phyloP scores from a whole-genome alignment of 179 eudicot genomes.

The Drosera spatulata region DNA sequence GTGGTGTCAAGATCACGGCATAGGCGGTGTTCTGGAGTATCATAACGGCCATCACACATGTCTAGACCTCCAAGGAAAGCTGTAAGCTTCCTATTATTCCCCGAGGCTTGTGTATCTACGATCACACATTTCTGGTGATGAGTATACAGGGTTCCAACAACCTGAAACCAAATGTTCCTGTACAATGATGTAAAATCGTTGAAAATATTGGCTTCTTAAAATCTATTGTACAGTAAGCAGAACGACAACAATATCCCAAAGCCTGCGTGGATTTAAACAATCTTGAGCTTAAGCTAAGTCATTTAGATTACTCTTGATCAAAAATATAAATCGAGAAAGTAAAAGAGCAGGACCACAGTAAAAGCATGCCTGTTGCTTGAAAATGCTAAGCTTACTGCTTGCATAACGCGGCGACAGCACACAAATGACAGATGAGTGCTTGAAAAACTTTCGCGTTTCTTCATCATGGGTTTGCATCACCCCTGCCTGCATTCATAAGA shows the following conservation, averaged over 20 bases:
- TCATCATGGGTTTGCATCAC: conserved; percentile 95
- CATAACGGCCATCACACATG: conserved; percentile 14
- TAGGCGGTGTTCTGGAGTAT: conserved; percentile 73
- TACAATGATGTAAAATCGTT: too few species aligned
- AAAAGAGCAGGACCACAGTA: conserved; percentile 11
- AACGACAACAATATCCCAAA: too few species aligned
- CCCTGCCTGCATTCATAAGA: conserved; percentile 41
- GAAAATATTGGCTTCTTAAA: too few species aligned
- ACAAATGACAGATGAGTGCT: conserved; percentile 83
- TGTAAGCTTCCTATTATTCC: conserved; percentile 67
- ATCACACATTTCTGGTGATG: conserved; percentile 94
- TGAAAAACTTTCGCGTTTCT: conserved; percentile 86
- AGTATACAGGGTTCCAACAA: conserved; percentile 80
- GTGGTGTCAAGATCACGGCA: conserved; percentile 59
- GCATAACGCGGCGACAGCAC: conserved; percentile 94
- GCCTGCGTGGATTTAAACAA: too few species aligned
- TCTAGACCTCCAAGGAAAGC: conserved; percentile 84
- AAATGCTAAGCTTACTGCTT: conserved; percentile 86
- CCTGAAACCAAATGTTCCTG: conserved; percentile 13
- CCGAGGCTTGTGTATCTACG: conserved; percentile 70
- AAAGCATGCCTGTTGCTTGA: conserved; percentile 92
- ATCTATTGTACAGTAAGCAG: too few species aligned
- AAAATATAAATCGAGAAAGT: neutral
- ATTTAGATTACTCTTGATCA: too few species aligned
- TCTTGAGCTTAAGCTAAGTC: too few species aligned